Percentiles rank a stretch among this genome's conserved stretches.
These are phyloP conservation scores for Neoarthrinium moseri DNA, from an alignment of 2,329 filamentous ascomycete species.

Conservation along the genomic window DNA sequence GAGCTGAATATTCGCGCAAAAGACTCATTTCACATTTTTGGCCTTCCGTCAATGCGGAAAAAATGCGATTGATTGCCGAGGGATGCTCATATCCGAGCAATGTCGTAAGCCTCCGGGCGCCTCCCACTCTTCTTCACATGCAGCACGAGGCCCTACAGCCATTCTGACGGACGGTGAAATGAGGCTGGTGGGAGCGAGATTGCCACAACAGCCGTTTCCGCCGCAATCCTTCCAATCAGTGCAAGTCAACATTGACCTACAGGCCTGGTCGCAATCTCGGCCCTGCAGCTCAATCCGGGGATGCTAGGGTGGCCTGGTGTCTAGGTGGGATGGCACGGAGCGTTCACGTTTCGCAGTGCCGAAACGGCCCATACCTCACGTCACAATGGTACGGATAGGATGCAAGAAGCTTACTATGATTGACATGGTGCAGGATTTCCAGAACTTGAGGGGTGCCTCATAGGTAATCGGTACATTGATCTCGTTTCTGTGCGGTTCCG, in stretches of 20 bases:
- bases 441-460: too few relatives aligned
- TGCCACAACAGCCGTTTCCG: neutral
- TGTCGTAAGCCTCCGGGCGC: neutral
- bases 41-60: too few relatives aligned
- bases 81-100: neutral
- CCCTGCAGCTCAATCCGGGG: constrained; percentile 2
- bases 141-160: neutral
- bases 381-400: neutral
- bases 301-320: neutral
- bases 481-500: too few relatives aligned
- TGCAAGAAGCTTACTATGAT: neutral
- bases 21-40: neutral
- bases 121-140: neutral
- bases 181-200: constrained; percentile 7
- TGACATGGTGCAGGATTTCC: neutral
- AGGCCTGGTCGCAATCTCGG: constrained; percentile 5
- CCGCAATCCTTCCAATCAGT: constrained; percentile 1
- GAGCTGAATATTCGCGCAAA: too few relatives aligned
- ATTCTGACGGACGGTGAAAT: neutral
- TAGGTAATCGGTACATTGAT: too few relatives aligned
- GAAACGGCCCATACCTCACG: neutral
- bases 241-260: neutral
- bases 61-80: neutral
- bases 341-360: constrained; percentile 3
- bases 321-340: neutral